Base-by-base conservation (phyloP, 805 yeast genomes). In the Saccharomyces eubayanus region DNA sequence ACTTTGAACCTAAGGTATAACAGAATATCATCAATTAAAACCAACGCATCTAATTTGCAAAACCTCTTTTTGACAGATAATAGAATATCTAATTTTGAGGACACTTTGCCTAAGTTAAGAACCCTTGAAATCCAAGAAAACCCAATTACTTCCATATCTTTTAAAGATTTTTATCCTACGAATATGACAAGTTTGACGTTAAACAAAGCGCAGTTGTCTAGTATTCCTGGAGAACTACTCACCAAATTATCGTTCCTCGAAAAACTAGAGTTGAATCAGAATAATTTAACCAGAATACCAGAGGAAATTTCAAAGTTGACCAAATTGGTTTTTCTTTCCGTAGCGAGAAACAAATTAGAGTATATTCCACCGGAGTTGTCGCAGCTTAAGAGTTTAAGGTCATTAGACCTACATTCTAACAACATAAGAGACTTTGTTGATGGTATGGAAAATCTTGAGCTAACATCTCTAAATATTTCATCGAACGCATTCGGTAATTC, bases 331-430 rank as follows among this genome's bases (percentile, higher is more conserved):
- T 81, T 80, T 55, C 72, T 94, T 41, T 87, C 96, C 2, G 75
- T 84, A 1, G 83, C 81, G 52, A 82, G 83, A 51, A 94, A 94
- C 65, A 87, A 87, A 59, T 71, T 94, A 54, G 86, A 85, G 52
- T 68, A 77, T 1, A 63, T 94, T 12, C 97, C 98, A 0, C 68
- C 74, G 2, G 78, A 81, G 11, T 78, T 94, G 31, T 84, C 88
- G 2, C 63, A 75, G 14, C 74, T 91, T 53, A 69, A 74, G 3
- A 77, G 80, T 30, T 75, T 92, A 57, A 83, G 79, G 61, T 74
- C 78, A 48, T 73, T 92, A 53, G 97, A 92, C 67, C 71, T 89
- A 46, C 97, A 92, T 69, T 81, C 87, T 46, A 92, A 92, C 69
- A 90, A 90, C 63, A 74, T 92, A 59, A 84, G 88, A 59, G 66